A percentile compares a stretch with the other conserved stretches of the same genome.
phyloP scores from a whole-genome alignment of 345 rosid species.

The Melaleuca quinquenervia region DNA sequence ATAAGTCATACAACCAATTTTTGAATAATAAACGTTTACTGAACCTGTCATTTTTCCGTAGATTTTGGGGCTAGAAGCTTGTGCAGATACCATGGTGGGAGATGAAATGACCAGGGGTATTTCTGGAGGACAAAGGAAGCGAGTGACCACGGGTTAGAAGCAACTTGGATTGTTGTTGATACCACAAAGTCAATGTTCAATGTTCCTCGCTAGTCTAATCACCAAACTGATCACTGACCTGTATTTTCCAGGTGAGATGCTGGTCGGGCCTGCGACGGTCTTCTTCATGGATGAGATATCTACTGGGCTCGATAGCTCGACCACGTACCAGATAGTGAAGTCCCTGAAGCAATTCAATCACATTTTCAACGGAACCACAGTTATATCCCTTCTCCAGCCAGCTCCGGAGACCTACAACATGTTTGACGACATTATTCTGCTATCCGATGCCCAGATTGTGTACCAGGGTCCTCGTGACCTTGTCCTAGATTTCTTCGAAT shows the following conservation, averaged over 20 bases:
- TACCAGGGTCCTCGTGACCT: constrained; percentile 64
- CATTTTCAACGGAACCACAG: constrained; percentile 47
- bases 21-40: background rate
- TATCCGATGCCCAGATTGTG: constrained; percentile 55
- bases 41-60: background rate
- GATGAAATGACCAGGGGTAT: constrained; percentile 31
- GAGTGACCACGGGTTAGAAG: constrained; percentile 25
- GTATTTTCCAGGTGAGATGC: constrained; percentile 47
- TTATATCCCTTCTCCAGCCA: constrained; percentile 81
- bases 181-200: background rate
- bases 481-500: constrained; percentile 45
- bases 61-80: constrained; percentile 24
- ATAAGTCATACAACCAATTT: background rate
- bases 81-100: constrained; percentile 32
- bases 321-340: constrained; percentile 57
- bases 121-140: constrained; percentile 33
- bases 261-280: constrained; percentile 58
- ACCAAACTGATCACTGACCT: background rate
- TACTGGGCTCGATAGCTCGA: constrained; percentile 74
- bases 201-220: background rate
- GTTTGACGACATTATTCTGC: constrained; percentile 60
- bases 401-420: constrained; percentile 73
- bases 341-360: constrained; percentile 43
- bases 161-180: background rate
- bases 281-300: constrained; percentile 77